phyloP scores from a whole-genome alignment of 164 flowering plant genomes.

The Pachysandra terminalis region DNA sequence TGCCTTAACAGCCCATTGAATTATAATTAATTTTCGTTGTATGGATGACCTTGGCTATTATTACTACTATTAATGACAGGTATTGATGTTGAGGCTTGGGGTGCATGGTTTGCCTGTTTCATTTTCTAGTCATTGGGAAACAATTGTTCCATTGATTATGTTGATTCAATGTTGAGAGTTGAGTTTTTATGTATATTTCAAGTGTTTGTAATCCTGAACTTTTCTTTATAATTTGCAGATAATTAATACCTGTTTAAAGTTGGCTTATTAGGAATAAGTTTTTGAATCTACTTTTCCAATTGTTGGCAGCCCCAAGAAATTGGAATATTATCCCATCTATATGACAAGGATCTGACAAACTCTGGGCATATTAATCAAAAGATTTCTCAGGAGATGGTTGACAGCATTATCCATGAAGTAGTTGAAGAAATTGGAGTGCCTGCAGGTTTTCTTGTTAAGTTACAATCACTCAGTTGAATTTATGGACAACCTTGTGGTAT shows the following conservation, averaged over 20 bases:
- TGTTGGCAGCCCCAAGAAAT: slow-evolving; percentile 76
- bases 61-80: neutral
- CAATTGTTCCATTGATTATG: neutral
- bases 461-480: slow-evolving; percentile 9
- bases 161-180: neutral
- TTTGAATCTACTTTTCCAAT: slow-evolving; percentile 8
- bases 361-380: slow-evolving; percentile 34
- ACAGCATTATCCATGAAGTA: slow-evolving; percentile 92
- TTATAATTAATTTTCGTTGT: no score
- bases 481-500: neutral
- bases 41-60: neutral
- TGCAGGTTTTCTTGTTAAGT: slow-evolving; percentile 56
- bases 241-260: neutral
- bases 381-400: slow-evolving; percentile 90
- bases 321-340: slow-evolving; percentile 51
- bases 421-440: slow-evolving; percentile 98
- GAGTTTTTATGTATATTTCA: neutral
- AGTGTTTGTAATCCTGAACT: no score
- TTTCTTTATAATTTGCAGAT: neutral
- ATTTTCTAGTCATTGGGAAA: slow-evolving; percentile 1
- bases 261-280: neutral
- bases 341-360: slow-evolving; percentile 19
- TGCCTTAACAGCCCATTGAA: neutral
- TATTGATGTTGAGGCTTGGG: neutral
- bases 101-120: neutral